Evolutionary conservation across 176 grass and related monocot genomes (phyloP).

Genomic region (Eragrostis nindensis): DNA sequence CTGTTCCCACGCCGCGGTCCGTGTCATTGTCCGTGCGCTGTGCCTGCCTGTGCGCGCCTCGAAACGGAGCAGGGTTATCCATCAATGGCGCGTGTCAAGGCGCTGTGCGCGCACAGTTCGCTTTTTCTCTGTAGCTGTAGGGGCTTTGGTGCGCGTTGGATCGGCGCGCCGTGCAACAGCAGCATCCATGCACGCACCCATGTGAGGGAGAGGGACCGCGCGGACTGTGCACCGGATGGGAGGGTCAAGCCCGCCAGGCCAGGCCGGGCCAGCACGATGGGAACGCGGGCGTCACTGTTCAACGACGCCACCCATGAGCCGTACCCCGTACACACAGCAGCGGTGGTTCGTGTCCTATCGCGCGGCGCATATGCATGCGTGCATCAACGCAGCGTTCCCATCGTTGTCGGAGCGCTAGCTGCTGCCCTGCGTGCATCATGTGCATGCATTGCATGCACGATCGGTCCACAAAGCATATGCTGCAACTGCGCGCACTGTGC

Average conservation of each 20-base stretch:
- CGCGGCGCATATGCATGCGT: background rate
- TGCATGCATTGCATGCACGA: no score
- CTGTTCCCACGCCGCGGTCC: background rate
- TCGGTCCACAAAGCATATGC: no score
- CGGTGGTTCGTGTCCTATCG: background rate
- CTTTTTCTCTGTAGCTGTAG: background rate
- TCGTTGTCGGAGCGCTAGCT: no score
- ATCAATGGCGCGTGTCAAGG: slow-evolving; percentile 38
- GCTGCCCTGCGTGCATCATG: no score
- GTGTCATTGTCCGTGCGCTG: background rate
- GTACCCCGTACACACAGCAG: background rate
- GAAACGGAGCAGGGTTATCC: background rate
- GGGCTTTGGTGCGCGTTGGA: no score
- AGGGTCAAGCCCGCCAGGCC: no score
- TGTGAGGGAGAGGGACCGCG: background rate
- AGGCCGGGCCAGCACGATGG: background rate
- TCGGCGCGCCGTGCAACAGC: background rate
- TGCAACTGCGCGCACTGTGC: no score
- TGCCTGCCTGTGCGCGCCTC: background rate
- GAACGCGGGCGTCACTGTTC: background rate
- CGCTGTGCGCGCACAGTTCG: background rate
- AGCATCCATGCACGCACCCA: no score
- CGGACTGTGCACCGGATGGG: background rate
- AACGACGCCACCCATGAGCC: background rate
- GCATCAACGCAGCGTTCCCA: no score